These are phyloP conservation scores for Arthrobotrys musiformis DNA, from an alignment of 2,329 filamentous ascomycete species.

Conservation along the genomic window DNA sequence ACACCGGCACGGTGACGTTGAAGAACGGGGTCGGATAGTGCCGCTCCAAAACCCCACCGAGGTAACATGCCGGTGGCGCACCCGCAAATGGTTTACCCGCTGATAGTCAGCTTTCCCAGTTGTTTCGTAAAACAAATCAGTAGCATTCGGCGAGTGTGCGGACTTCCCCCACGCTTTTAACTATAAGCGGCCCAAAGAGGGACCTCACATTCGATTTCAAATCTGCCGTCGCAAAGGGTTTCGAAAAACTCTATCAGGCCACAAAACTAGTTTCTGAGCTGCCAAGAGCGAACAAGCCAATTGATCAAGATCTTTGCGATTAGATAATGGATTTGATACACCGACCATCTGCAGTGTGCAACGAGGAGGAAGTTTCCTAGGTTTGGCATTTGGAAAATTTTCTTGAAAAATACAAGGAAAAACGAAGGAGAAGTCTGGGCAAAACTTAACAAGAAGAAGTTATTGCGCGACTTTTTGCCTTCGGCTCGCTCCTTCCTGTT, in stretches of 20 bases:
- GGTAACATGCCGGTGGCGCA: not conserved
- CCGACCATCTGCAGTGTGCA: not conserved
- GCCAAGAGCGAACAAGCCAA: slow-evolving; percentile 19
- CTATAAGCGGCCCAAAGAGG: not conserved
- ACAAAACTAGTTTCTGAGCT: not conserved
- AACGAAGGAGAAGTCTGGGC: not conserved
- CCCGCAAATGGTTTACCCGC: slow-evolving; percentile 2
- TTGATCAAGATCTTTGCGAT: slow-evolving; percentile 28
- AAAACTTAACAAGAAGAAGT: slow-evolving; percentile 8
- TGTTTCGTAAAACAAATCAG: not conserved
- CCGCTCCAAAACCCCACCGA: not conserved
- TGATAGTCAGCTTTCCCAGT: not conserved
- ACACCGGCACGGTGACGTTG: not conserved
- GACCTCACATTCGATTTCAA: not conserved
- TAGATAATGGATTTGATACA: slow-evolving; percentile 47
- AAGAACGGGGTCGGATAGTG: not conserved
- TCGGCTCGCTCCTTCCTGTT: slow-evolving; percentile 48
- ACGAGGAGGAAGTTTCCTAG: not conserved
- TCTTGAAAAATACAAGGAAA: slow-evolving; percentile 1
- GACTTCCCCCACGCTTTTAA: slow-evolving; percentile 10
- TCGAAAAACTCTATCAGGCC: not conserved
- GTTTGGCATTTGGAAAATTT: slow-evolving; percentile 28
- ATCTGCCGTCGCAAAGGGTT: slow-evolving; percentile 4
- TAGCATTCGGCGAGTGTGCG: slow-evolving; percentile 13
- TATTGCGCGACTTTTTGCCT: slow-evolving; percentile 40